These are phyloP conservation scores for Terfezia boudieri DNA, from an alignment of 495 filamentous ascomycete species.

Conservation along the genomic window DNA sequence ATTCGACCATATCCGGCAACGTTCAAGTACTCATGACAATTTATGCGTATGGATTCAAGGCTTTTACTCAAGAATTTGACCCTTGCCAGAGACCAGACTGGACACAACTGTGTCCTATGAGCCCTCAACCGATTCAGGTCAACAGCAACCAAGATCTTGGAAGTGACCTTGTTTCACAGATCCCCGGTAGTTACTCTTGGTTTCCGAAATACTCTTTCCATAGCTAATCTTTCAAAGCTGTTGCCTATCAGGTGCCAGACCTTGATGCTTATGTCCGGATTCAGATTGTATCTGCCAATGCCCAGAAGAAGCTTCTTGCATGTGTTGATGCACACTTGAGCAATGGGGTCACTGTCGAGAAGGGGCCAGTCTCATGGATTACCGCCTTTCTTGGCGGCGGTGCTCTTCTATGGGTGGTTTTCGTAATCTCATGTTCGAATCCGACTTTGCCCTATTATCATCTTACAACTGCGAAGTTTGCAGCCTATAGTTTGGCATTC, in stretches of 20 bases:
- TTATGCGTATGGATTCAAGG: slow-evolving; percentile 54
- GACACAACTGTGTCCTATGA: slow-evolving; percentile 73
- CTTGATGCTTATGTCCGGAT: slow-evolving; percentile 64
- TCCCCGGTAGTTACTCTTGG: slow-evolving; percentile 31
- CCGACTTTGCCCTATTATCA: slow-evolving; percentile 38
- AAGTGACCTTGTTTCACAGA: slow-evolving; percentile 28
- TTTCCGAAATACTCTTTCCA: too few species aligned
- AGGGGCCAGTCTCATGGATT: slow-evolving; percentile 63
- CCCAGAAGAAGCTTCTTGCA: slow-evolving; percentile 32
- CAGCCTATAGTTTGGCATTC: slow-evolving; percentile 74
- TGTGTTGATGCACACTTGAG: slow-evolving; percentile 72
- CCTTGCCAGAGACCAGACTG: slow-evolving; percentile 47
- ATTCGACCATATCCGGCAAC: slow-evolving; percentile 58
- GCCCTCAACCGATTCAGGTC: slow-evolving; percentile 52
- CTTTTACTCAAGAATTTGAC: slow-evolving; percentile 38
- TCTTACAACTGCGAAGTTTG: slow-evolving; percentile 55
- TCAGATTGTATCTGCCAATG: slow-evolving; percentile 32
- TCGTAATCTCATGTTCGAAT: slow-evolving; percentile 54
- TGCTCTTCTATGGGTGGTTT: slow-evolving; percentile 50
- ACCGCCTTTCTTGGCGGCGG: slow-evolving; percentile 63
- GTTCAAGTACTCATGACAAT: slow-evolving; percentile 53
- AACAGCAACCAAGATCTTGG: slow-evolving; percentile 30
- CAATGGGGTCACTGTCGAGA: slow-evolving; percentile 75
- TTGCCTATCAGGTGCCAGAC: slow-evolving; percentile 73
- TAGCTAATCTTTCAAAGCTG: slow-evolving; percentile 15